Percentiles rank a stretch among this genome's conserved stretches.
phyloP scores from a whole-genome alignment of 1,139 yeast species.

The Hemisphaericaspora xylofermentans region DNA sequence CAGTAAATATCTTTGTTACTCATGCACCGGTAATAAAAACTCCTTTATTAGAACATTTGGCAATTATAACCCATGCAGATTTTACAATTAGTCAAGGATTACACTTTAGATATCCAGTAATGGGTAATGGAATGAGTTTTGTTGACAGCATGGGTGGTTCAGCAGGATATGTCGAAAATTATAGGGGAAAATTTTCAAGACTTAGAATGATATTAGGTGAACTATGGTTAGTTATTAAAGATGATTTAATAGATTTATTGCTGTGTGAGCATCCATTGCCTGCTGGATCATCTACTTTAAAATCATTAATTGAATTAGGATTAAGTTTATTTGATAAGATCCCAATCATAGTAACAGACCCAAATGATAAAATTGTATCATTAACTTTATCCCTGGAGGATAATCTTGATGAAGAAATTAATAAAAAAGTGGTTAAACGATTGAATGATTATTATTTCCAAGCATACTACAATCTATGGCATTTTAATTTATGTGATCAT shows the following conservation, averaged over 20 bases:
- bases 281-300: no score
- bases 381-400: conserved; percentile 27
- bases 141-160: conserved; percentile 38
- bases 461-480: conserved; percentile 75
- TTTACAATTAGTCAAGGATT: conserved; percentile 71
- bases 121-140: conserved; percentile 68
- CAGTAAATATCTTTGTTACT: conserved; percentile 61
- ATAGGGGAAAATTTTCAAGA: conserved; percentile 60
- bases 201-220: conserved; percentile 62
- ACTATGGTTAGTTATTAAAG: conserved; percentile 61
- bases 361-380: conserved; percentile 43
- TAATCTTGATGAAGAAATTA: conserved; percentile 20
- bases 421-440: conserved; percentile 25
- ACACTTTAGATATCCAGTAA: conserved; percentile 70
- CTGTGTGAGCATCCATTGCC: conserved; percentile 30
- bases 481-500: conserved; percentile 67
- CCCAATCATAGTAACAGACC: conserved; percentile 48
- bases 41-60: conserved; percentile 66
- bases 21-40: conserved; percentile 68
- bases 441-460: conserved; percentile 58
- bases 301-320: conserved; percentile 43
- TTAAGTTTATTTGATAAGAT: conserved; percentile 61
- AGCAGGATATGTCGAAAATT: conserved; percentile 48
- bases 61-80: conserved; percentile 67
- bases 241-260: conserved; percentile 41